phyloP scores from a whole-genome alignment of 495 filamentous ascomycete genomes.

The Ascobolus immersus region DNA sequence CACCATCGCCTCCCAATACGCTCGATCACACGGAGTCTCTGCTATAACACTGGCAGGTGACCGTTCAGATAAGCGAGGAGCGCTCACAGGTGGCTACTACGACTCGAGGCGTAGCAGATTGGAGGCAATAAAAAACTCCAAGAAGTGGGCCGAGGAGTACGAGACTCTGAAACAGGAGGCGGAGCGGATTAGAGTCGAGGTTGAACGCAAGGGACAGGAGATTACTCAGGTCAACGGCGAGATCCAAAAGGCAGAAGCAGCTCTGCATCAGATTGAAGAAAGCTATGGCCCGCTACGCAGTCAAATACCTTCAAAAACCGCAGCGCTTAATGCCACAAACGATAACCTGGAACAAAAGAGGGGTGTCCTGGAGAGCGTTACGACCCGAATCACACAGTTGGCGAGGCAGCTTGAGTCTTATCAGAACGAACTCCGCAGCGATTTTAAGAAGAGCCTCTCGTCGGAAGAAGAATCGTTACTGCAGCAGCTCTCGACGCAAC shows the following conservation, averaged over 20 bases:
- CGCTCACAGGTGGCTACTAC: slow-evolving; percentile 76
- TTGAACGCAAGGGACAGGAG: slow-evolving; percentile 60
- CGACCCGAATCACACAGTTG: slow-evolving; percentile 46
- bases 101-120: slow-evolving; percentile 61
- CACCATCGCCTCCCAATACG: slow-evolving; percentile 61
- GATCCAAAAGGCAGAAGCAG: slow-evolving; percentile 59
- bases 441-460: slow-evolving; percentile 79
- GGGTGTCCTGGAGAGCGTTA: slow-evolving; percentile 42
- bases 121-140: slow-evolving; percentile 53
- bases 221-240: slow-evolving; percentile 60
- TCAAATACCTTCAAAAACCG: slow-evolving; percentile 44
- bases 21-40: slow-evolving; percentile 66
- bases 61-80: slow-evolving; percentile 76
- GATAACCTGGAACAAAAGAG: slow-evolving; percentile 50
- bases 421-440: slow-evolving; percentile 50
- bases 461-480: slow-evolving; percentile 58
- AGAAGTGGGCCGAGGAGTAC: slow-evolving; percentile 46
- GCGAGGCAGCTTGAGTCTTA: slow-evolving; percentile 47
- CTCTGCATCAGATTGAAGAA: slow-evolving; percentile 47
- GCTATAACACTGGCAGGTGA: slow-evolving; percentile 90
- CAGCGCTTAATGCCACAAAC: slow-evolving; percentile 43
- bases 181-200: slow-evolving; percentile 32
- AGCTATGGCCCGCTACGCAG: slow-evolving; percentile 56
- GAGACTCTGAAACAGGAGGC: slow-evolving; percentile 34
- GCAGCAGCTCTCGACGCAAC: slow-evolving; percentile 37